Percentiles rank a stretch among this genome's conserved stretches.
Conservation (phyloP, 2,329 filamentous ascomycete species). For the Camillea tinctor region DNA sequence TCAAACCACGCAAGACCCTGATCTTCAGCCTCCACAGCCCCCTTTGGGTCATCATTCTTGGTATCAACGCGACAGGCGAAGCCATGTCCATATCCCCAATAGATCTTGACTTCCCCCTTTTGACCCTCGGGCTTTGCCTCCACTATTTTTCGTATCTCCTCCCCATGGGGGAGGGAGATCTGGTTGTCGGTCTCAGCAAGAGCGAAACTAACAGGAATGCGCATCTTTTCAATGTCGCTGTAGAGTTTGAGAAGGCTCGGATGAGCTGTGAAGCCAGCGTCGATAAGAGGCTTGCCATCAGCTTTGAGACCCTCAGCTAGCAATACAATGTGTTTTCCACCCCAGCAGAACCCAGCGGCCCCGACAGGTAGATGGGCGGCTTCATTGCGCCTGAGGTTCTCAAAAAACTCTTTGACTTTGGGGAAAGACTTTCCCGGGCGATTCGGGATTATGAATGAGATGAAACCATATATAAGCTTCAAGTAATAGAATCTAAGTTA, state of each 20-base stretch:
- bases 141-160: slow-evolving; percentile 35
- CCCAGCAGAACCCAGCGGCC: slow-evolving; percentile 63
- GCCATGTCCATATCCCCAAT: slow-evolving; percentile 40
- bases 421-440: slow-evolving; percentile 33
- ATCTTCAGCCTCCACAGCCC: slow-evolving; percentile 29
- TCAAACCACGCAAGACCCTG: slow-evolving; percentile 34
- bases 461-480: slow-evolving; percentile 22
- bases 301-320: slow-evolving; percentile 38
- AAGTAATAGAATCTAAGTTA: slow-evolving; percentile 18
- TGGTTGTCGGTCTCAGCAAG: slow-evolving; percentile 45
- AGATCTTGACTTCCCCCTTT: slow-evolving; percentile 38
- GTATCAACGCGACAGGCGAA: slow-evolving; percentile 35
- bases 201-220: slow-evolving; percentile 45
- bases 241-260: slow-evolving; percentile 49
- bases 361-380: slow-evolving; percentile 39
- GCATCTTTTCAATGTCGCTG: slow-evolving; percentile 45
- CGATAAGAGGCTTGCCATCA: slow-evolving; percentile 41
- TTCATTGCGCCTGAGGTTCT: slow-evolving; percentile 34
- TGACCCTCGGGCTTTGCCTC: slow-evolving; percentile 32
- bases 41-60: slow-evolving; percentile 20
- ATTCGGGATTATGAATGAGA: slow-evolving; percentile 35
- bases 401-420: slow-evolving; percentile 37
- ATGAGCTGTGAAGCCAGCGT: slow-evolving; percentile 53
- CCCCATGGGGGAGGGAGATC: slow-evolving; percentile 34
- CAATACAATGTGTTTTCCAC: slow-evolving; percentile 53